Conservation (phyloP, 176 grass and related monocot species). For the Eragrostis nindensis region DNA sequence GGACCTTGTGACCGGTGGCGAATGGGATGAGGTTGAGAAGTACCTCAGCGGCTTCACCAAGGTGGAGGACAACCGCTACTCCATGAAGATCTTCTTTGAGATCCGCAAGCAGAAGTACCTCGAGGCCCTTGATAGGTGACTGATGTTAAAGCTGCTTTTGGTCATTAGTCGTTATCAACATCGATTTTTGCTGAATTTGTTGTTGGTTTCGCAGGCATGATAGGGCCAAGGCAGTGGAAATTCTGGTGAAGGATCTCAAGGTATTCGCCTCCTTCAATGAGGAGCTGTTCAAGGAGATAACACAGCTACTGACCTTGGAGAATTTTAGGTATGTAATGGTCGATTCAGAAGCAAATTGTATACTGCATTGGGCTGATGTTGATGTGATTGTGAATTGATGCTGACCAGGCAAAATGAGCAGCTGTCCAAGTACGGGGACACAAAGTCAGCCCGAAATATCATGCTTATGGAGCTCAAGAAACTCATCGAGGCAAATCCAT, state of each 20-base stretch:
- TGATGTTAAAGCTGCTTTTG: conserved; percentile 16
- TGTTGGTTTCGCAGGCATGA: conserved; percentile 72
- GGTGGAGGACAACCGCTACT: conserved; percentile 99
- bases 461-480: conserved; percentile 99
- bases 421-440: conserved; percentile 98
- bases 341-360: conserved; percentile 25
- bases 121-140: conserved; percentile 90
- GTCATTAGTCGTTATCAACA: background rate
- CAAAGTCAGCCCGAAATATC: conserved; percentile 98
- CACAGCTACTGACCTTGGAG: conserved; percentile 94
- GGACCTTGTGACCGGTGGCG: conserved; percentile 92
- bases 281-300: conserved; percentile 99
- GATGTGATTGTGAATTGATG: conserved; percentile 25
- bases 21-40: conserved; percentile 99
- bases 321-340: conserved; percentile 75
- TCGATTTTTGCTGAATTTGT: conserved; percentile 21
- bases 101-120: conserved; percentile 99
- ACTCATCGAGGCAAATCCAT: conserved; percentile 92
- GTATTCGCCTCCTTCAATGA: conserved; percentile 99
- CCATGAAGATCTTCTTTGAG: conserved; percentile 99
- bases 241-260: conserved; percentile 99
- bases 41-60: conserved; percentile 99
- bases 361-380: background rate
- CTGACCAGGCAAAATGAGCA: conserved; percentile 96
- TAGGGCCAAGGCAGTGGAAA: conserved; percentile 92